Evolutionary conservation across 805 yeast species (phyloP), one percentile per base, ranked within the genome.

Genomic region (Candida suzukii): DNA sequence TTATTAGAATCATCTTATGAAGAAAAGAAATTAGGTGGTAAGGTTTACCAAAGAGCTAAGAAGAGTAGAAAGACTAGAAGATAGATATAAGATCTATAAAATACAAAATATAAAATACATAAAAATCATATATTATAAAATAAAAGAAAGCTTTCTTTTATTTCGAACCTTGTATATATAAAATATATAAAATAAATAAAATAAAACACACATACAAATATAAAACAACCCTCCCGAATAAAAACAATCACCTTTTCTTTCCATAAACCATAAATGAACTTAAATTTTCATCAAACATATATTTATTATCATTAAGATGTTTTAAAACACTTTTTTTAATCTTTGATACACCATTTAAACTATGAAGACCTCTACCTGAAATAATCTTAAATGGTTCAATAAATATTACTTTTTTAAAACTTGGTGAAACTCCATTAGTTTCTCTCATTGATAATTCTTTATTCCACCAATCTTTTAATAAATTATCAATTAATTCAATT

Each of bases 361-460:
- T 79, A 56, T 84, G 93, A 6, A 79, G 51, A 0, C 93, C 93
- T 47, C 86, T 60, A 0, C 93, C 91, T 0, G 91, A 81, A 12
- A 83, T 60, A 0, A 83, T 60, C 1, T 45, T 54, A 8, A 82
- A 50, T 0, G 75, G 73, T 1, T 58, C 63, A 1, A 74, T 67
- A 53, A 66, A 64, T 11, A 50, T 42, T 0, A 70, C 79, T 24
- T 56, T 58, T 0, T 61, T 44, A 2, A 54, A 46, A 5, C 57
- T 43, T 20, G 66, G 52, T 5, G 58, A 64, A 0, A 77, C 76
- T 19, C 65, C 61, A 5, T 53, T 41, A 2, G 60, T 48, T 41
- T 64, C 70, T 40, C 90, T 53, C 19, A 58, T 54, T 2, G 50
- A 47, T 17, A 69, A 31, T 54, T 84, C 91, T 20, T 64, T 65